These are phyloP conservation scores for Wolfiporia cocos DNA, from an alignment of 1,284 basidiomycete species.

Conservation along the genomic window DNA sequence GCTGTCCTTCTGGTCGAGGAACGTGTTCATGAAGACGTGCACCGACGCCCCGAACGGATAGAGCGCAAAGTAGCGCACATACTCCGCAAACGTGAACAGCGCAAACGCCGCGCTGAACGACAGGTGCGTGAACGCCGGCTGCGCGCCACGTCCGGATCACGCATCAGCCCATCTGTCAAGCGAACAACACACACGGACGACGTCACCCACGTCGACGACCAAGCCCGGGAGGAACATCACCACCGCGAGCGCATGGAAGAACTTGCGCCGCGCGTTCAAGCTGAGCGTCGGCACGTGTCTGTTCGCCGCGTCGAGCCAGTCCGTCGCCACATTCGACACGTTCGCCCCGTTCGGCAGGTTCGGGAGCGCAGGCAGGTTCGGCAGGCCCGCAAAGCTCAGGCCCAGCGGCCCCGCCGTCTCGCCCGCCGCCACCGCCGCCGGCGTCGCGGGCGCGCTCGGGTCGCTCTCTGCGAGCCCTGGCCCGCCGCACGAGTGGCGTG, in stretches of 20 bases:
- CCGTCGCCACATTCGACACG: conserved; percentile 66
- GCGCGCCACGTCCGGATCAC: conserved; percentile 8
- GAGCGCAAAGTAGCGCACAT: conserved; percentile 95
- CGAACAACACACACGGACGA: conserved; percentile 5
- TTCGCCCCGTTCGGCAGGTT: conserved; percentile 33
- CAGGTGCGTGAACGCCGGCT: conserved; percentile 96
- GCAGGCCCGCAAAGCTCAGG: conserved; percentile 47
- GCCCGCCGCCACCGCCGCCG: conserved; percentile 15
- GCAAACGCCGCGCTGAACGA: conserved; percentile 93
- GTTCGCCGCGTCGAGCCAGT: conserved; percentile 81
- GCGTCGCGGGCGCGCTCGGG: conserved; percentile 17
- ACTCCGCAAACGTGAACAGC: conserved; percentile 92
- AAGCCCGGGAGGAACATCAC: conserved; percentile 96
- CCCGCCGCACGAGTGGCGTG: conserved; percentile 6
- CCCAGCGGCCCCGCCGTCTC: conserved; percentile 28
- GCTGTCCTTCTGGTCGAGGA: conserved; percentile 91
- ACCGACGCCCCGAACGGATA: conserved; percentile 94
- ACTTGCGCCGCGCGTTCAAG: conserved; percentile 94
- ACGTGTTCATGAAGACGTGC: conserved; percentile 97
- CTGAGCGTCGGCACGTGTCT: conserved; percentile 86
- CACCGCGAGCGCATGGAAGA: conserved; percentile 94
- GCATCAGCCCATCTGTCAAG: conserved; percentile 4
- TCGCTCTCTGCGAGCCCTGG: conserved; percentile 17
- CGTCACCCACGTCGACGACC: conserved; percentile 76
- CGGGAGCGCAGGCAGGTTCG: conserved; percentile 43